Evolutionary conservation across 805 yeast genomes (phyloP), one percentile per base, ranked within the genome.

Genomic region (Nakazawaea ernobii): DNA sequence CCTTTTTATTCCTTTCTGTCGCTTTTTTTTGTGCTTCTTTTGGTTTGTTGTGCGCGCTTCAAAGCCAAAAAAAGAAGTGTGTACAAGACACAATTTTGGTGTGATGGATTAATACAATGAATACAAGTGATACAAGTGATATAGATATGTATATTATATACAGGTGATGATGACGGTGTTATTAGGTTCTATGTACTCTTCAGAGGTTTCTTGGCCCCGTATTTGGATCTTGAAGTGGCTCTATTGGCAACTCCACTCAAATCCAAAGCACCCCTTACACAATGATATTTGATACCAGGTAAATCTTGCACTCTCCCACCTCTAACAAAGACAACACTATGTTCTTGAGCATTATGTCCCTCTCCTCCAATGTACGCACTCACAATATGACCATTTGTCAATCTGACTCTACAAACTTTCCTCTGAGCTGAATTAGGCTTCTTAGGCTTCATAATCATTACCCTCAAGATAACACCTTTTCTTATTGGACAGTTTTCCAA

Each of bases 231-330:
- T 13, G 96, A 84, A 6, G 95, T 84, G 42, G 82, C 75, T 69
- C 98, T 81, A 61, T 90, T 89, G 33, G 95, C 97, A 30, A 94
- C 99, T 43, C 97, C 98, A 42, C 90, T 85, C 60, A 94, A 74
- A 71, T 92, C 99, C 62, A 83, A 79, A 8, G 90, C 87, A 43
- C 99, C 99, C 71, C 99, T 81, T 17, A 94, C 86, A 56, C 89
- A 74, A 68, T 87, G 94, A 67, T 94, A 94, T 64, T 89, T 91
- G 42, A 94, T 97, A 77, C 99, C 99, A 26, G 99, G 99, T 58
- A 92, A 73, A 81, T 94, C 99, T 63, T 91, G 97, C 45, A 88
- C 88, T 75, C 97, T 82, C 13, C 99, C 99, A n/a, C 99, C 99
- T 68, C 99, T 81, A 3, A 94, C 96, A 45, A 82, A 79, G 1